Base-by-base conservation (phyloP, 208 protist genomes). In the Acanthamoeba lenticulata region DNA sequence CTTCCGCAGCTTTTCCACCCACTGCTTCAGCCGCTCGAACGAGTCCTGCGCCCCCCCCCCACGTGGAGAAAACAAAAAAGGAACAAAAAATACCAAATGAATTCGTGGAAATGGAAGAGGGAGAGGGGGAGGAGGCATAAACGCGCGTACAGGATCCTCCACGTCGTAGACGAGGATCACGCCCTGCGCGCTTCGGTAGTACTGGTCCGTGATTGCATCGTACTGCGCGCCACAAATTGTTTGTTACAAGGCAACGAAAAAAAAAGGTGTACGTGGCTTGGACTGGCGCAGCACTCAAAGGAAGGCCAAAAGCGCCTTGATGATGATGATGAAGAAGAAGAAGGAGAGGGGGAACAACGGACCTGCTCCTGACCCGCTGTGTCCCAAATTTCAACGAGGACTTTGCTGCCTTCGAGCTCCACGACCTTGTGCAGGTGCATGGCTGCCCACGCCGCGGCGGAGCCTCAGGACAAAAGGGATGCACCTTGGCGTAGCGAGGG, bases 131-230 rank as follows among this genome's bases (percentile, higher is more conserved):
- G 47, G 47, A 7, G 49, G 49, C n/a, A n/a, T n/a, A n/a, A n/a
- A 36, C 9, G 38, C 21, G 38, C 13, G 19, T 85, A 85, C 74
- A 24, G 45, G 38, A 36, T 85, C 74, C 24, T 24, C 45, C 11
- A 42, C 45, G 45, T 85, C 74, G 29, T 85, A 85, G n/a, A 85
- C 74, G 38, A 85, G 17, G 4, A 85, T 11, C 45, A 55, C 38
- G 38, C 74, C 74, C 29, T 85, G 42, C n/a, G 74, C 74, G 42
- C 29, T 85, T n/a, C 74, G 74, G 74, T 85, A 85, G 74, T 85
- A 85, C 74, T 85, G 74, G 24, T 85, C 74, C 11, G 74, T 85
- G n/a, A 85, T 57, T 15, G 74, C 38, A 42, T 85, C 74, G 29
- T 85, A 85, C 74, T 85, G 21, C 15, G 11, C 9, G 9, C 19